Evolutionary conservation across 208 protist genomes (phyloP).

Genomic region (Angomonas ambiguus): DNA sequence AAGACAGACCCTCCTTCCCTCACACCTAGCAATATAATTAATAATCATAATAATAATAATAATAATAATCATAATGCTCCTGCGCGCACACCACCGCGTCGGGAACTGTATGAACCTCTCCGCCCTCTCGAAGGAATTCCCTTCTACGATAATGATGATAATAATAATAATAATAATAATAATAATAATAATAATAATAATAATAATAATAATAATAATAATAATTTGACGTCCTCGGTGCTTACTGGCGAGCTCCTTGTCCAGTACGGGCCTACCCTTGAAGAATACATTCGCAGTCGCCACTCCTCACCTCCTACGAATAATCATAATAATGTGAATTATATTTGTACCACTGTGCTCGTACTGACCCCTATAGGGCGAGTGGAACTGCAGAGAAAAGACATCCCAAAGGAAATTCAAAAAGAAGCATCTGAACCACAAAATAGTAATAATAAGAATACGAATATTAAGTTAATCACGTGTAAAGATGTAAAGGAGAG

Average conservation of each 20-base stretch:
- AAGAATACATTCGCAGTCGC: too few relatives aligned
- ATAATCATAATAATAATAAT: background rate
- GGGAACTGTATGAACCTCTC: background rate
- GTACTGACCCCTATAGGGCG: constrained; percentile 39
- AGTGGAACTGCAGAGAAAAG: constrained; percentile 39
- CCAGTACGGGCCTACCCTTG: background rate
- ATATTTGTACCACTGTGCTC: constrained; percentile 23
- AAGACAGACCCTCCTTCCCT: background rate
- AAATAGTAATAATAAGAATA: background rate
- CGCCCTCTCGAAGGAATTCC: background rate
- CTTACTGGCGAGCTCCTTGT: background rate
- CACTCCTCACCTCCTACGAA: background rate
- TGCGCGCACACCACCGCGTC: background rate
- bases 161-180: background rate
- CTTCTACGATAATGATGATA: background rate
- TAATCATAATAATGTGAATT: background rate
- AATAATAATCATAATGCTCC: background rate
- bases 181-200: constrained; percentile 8
- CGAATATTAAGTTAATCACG: constrained; percentile 17
- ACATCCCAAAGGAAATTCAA: background rate
- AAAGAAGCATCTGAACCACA: too few relatives aligned
- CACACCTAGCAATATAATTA: too few relatives aligned
- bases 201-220: background rate
- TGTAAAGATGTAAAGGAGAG: constrained; percentile 41
- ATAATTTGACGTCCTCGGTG: background rate